Base-by-base conservation (phyloP, 495 filamentous ascomycete genomes). In the Tuber umbilicatum region DNA sequence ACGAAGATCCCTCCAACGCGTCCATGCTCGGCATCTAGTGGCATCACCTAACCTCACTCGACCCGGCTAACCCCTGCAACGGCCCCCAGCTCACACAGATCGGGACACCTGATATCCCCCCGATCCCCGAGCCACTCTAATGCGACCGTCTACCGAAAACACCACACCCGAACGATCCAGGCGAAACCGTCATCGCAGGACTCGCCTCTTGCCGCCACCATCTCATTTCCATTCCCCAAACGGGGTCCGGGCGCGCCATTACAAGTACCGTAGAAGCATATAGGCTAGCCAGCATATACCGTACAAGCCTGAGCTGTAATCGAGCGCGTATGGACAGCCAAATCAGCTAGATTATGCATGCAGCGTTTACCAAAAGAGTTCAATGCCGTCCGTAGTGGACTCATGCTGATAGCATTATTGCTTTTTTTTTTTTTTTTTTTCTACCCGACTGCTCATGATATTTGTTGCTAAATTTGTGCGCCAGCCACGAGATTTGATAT, bases 21-120 rank as follows among this genome's bases (percentile, higher is more conserved):
- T 42, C 19, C 21, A 50, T 23, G 19, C 5, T 9, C 45, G 19
- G 45, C 45, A 50, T 9, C 45, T 0, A 31, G n/a, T 31, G n/a
- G 55, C 55, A 64, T 64, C 55, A 64, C n/a, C 12, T 16, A 64
- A 5, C 55, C 55, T 64, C 55, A 64, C 55, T 64, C 55, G 55
- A 64, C 50, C 6, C 0, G 27, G n/a, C 5, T 4, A 64, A 14
- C 55, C 12, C 2, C 27, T 17, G 2, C 55, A 27, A 64, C 10
- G 0, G 14, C 12, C 55, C 12, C 12, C 23, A 9, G 3, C 21
- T 6, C 19, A 6, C 12, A 47, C 10, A 9, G 10, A 2, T 12
- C 27, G 1, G n/a, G n/a, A 27, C 9, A 6, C 45, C 23, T 2
- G 45, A 50, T 50, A 50, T 16, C 21, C 21, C 21, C 45, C 45